Evolutionary conservation across 1,284 basidiomycete species (phyloP).

Genomic region (Trichosporon sp.): DNA sequence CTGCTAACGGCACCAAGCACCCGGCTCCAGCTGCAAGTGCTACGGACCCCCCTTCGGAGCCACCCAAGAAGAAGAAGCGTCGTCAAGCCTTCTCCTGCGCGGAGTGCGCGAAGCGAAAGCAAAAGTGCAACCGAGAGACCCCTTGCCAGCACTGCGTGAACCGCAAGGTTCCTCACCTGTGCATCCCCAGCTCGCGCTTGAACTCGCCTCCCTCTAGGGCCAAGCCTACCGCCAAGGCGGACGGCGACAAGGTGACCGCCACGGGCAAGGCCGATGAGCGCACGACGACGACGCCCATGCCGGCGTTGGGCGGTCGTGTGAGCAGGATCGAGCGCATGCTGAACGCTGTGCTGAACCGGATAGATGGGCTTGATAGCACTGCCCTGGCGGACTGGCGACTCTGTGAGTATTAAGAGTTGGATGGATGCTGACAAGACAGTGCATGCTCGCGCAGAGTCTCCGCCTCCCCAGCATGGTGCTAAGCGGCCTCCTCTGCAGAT

Average conservation of each 20-base stretch:
- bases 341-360: conserved; percentile 47
- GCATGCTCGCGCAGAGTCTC: conserved; percentile 40
- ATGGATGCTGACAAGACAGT: conserved; percentile 30
- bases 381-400: conserved; percentile 48
- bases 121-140: conserved; percentile 53
- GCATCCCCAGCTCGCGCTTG: conserved; percentile 37
- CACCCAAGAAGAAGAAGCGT: conserved; percentile 53
- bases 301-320: conserved; percentile 20
- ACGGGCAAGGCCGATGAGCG: conserved; percentile 11
- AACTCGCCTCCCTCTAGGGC: conserved; percentile 18
- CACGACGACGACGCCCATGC: neutral
- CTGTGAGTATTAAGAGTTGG: conserved; percentile 38
- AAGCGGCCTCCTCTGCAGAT: conserved; percentile 23
- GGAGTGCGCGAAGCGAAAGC: conserved; percentile 54
- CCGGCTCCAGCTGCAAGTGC: conserved; percentile 23
- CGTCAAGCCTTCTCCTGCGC: conserved; percentile 50
- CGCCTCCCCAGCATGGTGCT: conserved; percentile 34
- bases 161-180: conserved; percentile 48
- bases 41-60: conserved; percentile 22
- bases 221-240: conserved; percentile 21
- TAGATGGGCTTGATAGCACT: conserved; percentile 43
- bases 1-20: conserved; percentile 31
- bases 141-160: conserved; percentile 53
- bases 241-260: neutral
- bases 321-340: conserved; percentile 46